Percentiles rank a stretch among this genome's conserved stretches.
Evolutionary conservation across 768 basidiomycete genomes (phyloP).

Genomic region (Favolaschia claudopus): DNA sequence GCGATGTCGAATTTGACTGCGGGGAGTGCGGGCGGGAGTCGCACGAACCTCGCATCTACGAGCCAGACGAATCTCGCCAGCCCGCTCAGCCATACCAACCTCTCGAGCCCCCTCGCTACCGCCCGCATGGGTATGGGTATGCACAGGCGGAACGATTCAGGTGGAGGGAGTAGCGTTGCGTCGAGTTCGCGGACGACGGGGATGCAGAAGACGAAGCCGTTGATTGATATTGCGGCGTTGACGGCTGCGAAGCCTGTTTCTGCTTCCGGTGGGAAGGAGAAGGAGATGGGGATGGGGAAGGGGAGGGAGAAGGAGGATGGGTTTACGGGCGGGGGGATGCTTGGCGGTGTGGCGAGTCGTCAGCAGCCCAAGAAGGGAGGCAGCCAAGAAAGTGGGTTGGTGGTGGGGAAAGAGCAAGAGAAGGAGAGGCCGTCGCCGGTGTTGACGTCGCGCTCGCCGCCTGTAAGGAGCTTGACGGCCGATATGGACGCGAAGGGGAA

Average conservation of each 20-base stretch:
- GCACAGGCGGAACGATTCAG: neutral
- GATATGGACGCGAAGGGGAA: too few relatives aligned
- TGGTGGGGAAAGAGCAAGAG: slow-evolving; percentile 14
- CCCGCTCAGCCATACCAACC: too few relatives aligned
- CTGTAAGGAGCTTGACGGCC: slow-evolving; percentile 1
- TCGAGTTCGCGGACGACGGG: neutral
- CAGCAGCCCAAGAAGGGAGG: slow-evolving; percentile 1
- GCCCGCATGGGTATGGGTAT: too few relatives aligned
- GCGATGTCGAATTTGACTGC: slow-evolving; percentile 53
- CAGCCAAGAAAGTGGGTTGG: neutral
- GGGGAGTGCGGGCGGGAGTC: slow-evolving; percentile 27
- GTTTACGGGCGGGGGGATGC: slow-evolving; percentile 49
- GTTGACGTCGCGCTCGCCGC: slow-evolving; percentile 26
- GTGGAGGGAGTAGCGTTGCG: slow-evolving; percentile 9
- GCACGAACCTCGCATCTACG: slow-evolving; percentile 1
- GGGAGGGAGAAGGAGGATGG: slow-evolving; percentile 35
- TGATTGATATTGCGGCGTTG: slow-evolving; percentile 60
- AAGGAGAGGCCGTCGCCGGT: slow-evolving; percentile 10
- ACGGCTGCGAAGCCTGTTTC: slow-evolving; percentile 33
- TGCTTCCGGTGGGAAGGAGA: too few relatives aligned
- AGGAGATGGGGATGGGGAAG: neutral
- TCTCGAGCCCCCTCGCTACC: too few relatives aligned
- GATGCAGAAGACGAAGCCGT: slow-evolving; percentile 44
- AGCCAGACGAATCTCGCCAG: slow-evolving; percentile 18
- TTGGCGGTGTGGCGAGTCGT: neutral